These are phyloP conservation scores for Saitoella complicata DNA, from an alignment of 805 yeast genomes.

Conservation along the genomic window DNA sequence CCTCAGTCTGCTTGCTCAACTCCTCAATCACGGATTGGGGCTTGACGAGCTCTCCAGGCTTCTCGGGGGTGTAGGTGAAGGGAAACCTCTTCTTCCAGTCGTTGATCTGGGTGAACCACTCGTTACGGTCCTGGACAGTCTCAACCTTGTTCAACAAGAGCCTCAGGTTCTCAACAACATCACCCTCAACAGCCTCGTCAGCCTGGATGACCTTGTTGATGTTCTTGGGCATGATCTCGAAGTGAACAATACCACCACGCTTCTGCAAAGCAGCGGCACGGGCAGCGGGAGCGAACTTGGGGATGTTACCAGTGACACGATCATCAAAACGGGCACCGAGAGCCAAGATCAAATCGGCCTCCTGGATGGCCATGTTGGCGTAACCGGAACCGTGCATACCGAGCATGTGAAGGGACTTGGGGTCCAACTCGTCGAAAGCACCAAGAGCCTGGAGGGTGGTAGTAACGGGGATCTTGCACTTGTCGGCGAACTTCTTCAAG, in stretches of 20 bases:
- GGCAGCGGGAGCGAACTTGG: slow-evolving; percentile 89
- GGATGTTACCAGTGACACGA: slow-evolving; percentile 79
- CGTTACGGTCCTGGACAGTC: slow-evolving; percentile 46
- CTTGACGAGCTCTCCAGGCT: slow-evolving; percentile 43
- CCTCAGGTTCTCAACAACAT: slow-evolving; percentile 64
- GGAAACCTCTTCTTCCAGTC: slow-evolving; percentile 83
- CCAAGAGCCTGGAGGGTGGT: slow-evolving; percentile 91
- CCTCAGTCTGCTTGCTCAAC: slow-evolving; percentile 54
- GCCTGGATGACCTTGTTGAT: slow-evolving; percentile 91
- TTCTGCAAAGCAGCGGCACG: slow-evolving; percentile 72
- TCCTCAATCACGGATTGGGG: slow-evolving; percentile 85
- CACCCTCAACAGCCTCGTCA: slow-evolving; percentile 94
- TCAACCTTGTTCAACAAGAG: slow-evolving; percentile 43
- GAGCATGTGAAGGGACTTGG: slow-evolving; percentile 82
- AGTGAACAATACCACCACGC: slow-evolving; percentile 92
- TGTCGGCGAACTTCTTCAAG: slow-evolving; percentile 72
- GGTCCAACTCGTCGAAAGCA: slow-evolving; percentile 81
- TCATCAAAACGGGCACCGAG: slow-evolving; percentile 97
- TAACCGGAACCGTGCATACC: slow-evolving; percentile 98
- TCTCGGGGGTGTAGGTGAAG: slow-evolving; percentile 63
- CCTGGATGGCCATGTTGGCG: slow-evolving; percentile 87
- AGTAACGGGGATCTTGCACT: slow-evolving; percentile 88
- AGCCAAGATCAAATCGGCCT: slow-evolving; percentile 84
- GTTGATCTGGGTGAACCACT: slow-evolving; percentile 61
- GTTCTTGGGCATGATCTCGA: slow-evolving; percentile 91